Evolutionary conservation across 2,329 filamentous ascomycete genomes (phyloP).

Genomic region (Cladobotryum protrusum): DNA sequence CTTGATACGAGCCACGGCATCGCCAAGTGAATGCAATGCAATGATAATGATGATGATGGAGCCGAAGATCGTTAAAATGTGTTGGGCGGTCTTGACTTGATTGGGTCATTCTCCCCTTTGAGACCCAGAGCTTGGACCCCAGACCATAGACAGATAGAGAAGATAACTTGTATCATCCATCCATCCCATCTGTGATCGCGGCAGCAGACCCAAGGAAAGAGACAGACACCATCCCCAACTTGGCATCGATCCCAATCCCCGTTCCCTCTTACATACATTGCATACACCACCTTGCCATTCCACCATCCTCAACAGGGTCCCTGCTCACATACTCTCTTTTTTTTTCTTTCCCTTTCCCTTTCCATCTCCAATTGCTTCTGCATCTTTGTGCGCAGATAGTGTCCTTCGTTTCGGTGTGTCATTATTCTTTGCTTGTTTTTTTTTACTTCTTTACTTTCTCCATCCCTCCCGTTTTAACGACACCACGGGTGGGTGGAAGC

Average conservation of each 20-base stretch:
- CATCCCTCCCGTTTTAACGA: too few species aligned
- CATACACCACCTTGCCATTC: conserved; percentile 6
- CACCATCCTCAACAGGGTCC: conserved; percentile 5
- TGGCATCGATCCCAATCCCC: conserved; percentile 3
- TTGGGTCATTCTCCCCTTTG: not conserved
- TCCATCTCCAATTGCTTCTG: conserved; percentile 5
- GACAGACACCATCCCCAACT: conserved; percentile 8
- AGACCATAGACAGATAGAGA: not conserved
- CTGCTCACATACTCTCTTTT: conserved; percentile 2
- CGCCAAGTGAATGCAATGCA: too few species aligned
- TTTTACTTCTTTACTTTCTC: conserved; percentile 12
- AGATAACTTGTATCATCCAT: not conserved
- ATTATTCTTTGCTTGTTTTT: conserved; percentile 13
- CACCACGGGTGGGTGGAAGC: conserved; percentile 3
- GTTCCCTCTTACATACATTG: conserved; percentile 11
- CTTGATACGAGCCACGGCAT: not conserved
- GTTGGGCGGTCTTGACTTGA: not conserved
- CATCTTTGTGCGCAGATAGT: conserved; percentile 8
- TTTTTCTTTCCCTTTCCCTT: conserved; percentile 8
- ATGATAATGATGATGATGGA: too few species aligned
- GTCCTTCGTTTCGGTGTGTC: conserved; percentile 8
- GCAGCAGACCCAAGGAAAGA: conserved; percentile 2
- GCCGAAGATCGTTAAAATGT: not conserved
- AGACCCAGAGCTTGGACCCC: conserved; percentile 10
- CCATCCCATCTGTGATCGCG: conserved; percentile 10